A percentile compares a stretch with the other conserved stretches of the same genome.
phyloP scores from a whole-genome alignment of 352 stramenopile genomes.

The Elongisporangium prolatum region DNA sequence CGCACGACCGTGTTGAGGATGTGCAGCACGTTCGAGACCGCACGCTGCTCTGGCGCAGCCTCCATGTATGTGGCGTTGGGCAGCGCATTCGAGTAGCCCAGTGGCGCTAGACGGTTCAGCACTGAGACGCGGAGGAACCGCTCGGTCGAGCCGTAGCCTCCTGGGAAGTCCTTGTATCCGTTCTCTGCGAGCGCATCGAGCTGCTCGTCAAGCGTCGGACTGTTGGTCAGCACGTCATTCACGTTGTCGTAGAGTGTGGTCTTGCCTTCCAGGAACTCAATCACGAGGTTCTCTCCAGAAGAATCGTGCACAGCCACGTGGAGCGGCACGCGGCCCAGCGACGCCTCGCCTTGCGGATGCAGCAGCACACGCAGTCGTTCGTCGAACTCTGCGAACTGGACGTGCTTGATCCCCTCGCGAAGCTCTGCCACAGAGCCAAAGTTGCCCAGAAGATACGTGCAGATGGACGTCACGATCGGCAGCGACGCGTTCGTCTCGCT shows the following conservation, averaged over 20 bases:
- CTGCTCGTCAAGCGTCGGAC: slow-evolving; percentile 49
- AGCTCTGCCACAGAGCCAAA: slow-evolving; percentile 61
- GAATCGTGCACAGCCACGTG: slow-evolving; percentile 66
- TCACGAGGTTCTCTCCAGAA: slow-evolving; percentile 54
- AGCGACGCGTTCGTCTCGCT: slow-evolving; percentile 19
- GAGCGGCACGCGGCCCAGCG: slow-evolving; percentile 32
- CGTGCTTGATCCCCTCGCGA: slow-evolving; percentile 27
- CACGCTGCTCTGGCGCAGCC: slow-evolving; percentile 49
- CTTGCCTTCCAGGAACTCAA: slow-evolving; percentile 62
- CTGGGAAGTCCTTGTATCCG: slow-evolving; percentile 23
- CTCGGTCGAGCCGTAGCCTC: slow-evolving; percentile 47
- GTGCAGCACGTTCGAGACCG: slow-evolving; percentile 50
- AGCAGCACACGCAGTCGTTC: slow-evolving; percentile 24
- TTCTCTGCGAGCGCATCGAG: slow-evolving; percentile 26
- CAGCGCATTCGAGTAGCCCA: slow-evolving; percentile 29
- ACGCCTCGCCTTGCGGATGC: slow-evolving; percentile 1
- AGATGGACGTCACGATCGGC: slow-evolving; percentile 58
- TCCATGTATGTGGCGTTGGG: slow-evolving; percentile 37
- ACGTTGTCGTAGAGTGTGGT: slow-evolving; percentile 56
- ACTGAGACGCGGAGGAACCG: slow-evolving; percentile 65
- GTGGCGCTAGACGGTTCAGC: slow-evolving; percentile 39
- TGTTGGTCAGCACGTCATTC: slow-evolving; percentile 67
- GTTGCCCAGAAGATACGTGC: slow-evolving; percentile 71
- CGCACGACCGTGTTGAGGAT: slow-evolving; percentile 63
- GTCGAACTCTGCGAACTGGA: slow-evolving; percentile 58